Evolutionary conservation across 2,329 filamentous ascomycete species (phyloP).

Genomic region (Pseudofabraea citricarpa): DNA sequence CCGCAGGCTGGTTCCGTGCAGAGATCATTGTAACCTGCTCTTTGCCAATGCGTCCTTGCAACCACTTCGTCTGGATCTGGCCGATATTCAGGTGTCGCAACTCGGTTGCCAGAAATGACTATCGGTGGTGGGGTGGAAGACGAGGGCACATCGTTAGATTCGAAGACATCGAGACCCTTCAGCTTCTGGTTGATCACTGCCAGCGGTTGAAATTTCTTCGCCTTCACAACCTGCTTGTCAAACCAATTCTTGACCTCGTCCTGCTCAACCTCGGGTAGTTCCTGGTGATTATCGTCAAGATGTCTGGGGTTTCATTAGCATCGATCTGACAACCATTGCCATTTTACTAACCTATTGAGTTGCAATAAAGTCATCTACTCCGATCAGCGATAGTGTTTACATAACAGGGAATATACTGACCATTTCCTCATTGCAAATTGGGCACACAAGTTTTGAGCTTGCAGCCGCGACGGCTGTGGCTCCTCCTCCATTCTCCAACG

Average conservation of each 20-base stretch:
- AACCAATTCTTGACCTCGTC: constrained; percentile 79
- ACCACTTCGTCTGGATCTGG: constrained; percentile 86
- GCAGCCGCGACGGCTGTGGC: constrained; percentile 45
- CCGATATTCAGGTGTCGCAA: constrained; percentile 26
- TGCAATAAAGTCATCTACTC: constrained; percentile 81
- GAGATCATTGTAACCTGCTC: constrained; percentile 63
- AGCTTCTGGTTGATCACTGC: constrained; percentile 72
- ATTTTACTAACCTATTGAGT: constrained; percentile 60
- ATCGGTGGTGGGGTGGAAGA: constrained; percentile 26
- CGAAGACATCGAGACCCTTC: constrained; percentile 70
- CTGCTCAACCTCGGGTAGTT: constrained; percentile 67
- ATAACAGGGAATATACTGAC: constrained; percentile 38
- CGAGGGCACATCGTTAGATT: constrained; percentile 59
- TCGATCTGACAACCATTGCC: no score
- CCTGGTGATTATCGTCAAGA: constrained; percentile 69
- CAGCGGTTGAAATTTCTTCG: constrained; percentile 69
- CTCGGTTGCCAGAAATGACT: constrained; percentile 30
- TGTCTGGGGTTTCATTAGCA: no score
- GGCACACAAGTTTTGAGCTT: constrained; percentile 73
- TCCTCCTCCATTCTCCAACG: constrained; percentile 55
- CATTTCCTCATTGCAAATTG: constrained; percentile 99
- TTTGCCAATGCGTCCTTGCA: constrained; percentile 85
- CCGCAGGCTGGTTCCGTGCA: constrained; percentile 88
- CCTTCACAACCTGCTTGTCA: constrained; percentile 69
- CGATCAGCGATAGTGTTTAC: constrained; percentile 15